Conservation (phyloP, 345 rosid species). For the Eutrema yunnanense region DNA sequence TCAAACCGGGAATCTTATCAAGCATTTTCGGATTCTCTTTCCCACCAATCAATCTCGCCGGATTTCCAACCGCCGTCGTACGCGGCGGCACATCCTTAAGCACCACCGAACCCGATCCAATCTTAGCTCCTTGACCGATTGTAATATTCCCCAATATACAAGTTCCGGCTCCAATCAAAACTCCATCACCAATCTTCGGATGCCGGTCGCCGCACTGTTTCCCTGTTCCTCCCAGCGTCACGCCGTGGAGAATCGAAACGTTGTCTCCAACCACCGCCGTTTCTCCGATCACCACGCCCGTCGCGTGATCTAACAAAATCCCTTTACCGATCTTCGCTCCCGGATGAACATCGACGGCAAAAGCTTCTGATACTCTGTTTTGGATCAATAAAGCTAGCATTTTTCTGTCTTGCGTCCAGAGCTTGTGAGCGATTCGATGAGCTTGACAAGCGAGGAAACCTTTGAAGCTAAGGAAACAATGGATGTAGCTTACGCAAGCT, state of each 20-base stretch:
- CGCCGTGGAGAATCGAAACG: slow-evolving; percentile 83
- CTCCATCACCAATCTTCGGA: slow-evolving; percentile 88
- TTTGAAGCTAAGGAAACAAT: slow-evolving; percentile 67
- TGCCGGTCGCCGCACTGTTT: slow-evolving; percentile 75
- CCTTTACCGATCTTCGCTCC: slow-evolving; percentile 78
- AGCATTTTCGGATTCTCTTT: slow-evolving; percentile 61
- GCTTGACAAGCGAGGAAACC: slow-evolving; percentile 76
- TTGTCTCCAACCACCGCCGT: slow-evolving; percentile 86
- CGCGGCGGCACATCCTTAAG: slow-evolving; percentile 66
- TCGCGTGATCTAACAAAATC: slow-evolving; percentile 74
- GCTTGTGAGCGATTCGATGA: slow-evolving; percentile 66
- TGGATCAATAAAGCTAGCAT: slow-evolving; percentile 66
- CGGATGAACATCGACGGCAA: slow-evolving; percentile 77
- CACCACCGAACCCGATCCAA: slow-evolving; percentile 89
- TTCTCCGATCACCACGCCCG: slow-evolving; percentile 78
- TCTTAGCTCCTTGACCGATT: slow-evolving; percentile 82
- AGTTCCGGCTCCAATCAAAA: slow-evolving; percentile 80
- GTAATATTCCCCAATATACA: slow-evolving; percentile 77
- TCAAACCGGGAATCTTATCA: slow-evolving; percentile 65
- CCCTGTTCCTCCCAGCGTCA: slow-evolving; percentile 89
- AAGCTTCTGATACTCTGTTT: slow-evolving; percentile 64
- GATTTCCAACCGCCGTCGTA: slow-evolving; percentile 89
- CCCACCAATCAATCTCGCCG: slow-evolving; percentile 82
- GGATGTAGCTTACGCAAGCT: slow-evolving; percentile 67
- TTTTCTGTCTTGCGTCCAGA: slow-evolving; percentile 60